Percentiles rank a stretch among this genome's conserved stretches.
Evolutionary conservation across 2,329 filamentous ascomycete genomes (phyloP).

Genomic region (Pseudogymnoascus verrucosus): DNA sequence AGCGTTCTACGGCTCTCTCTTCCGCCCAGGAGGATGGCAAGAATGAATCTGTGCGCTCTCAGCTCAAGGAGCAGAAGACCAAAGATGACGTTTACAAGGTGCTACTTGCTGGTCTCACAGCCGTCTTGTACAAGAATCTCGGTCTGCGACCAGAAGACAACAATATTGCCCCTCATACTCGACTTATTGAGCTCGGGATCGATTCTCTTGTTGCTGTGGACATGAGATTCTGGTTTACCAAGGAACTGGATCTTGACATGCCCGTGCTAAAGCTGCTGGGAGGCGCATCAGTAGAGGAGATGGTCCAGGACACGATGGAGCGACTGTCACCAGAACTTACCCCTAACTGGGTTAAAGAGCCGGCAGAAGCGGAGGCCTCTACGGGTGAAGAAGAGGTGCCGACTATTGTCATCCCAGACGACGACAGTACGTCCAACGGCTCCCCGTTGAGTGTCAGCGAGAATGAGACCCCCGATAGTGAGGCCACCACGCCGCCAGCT

Average conservation of each 20-base stretch:
- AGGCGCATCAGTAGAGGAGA: slow-evolving; percentile 21
- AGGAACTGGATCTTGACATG: slow-evolving; percentile 29
- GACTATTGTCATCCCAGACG: neutral
- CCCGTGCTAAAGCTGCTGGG: slow-evolving; percentile 38
- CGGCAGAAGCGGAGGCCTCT: neutral
- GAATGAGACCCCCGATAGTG: neutral
- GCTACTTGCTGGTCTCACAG: neutral
- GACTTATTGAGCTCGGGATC: neutral
- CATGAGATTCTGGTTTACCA: slow-evolving; percentile 6
- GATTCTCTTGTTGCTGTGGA: slow-evolving; percentile 10
- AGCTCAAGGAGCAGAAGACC: neutral
- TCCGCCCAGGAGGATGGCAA: neutral
- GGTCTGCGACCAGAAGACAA: neutral
- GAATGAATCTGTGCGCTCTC: neutral
- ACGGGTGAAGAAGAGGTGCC: neutral
- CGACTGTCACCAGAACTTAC: neutral
- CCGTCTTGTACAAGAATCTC: neutral
- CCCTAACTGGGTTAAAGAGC: neutral
- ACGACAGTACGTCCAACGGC: neutral
- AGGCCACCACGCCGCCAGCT: neutral
- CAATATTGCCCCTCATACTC: neutral
- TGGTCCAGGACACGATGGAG: neutral
- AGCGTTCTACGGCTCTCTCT: neutral
- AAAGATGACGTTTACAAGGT: neutral
- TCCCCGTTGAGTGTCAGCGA: neutral